Conservation (phyloP, 2,329 filamentous ascomycete species). For the Fusarium siculi region DNA sequence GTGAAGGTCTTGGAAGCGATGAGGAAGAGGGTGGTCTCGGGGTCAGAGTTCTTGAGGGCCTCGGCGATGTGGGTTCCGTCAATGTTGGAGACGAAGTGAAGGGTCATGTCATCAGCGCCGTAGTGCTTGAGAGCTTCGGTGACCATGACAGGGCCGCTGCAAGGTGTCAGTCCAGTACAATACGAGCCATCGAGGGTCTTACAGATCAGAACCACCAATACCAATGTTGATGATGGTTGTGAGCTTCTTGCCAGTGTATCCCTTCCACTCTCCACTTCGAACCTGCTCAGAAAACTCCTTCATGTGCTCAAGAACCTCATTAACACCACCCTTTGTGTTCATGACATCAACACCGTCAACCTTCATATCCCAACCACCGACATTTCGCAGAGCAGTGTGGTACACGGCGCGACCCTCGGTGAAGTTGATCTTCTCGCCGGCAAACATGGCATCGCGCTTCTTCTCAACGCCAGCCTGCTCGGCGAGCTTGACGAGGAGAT, state of each 20-base stretch:
- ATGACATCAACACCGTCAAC: slow-evolving; percentile 95
- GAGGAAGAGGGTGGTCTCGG: slow-evolving; percentile 98
- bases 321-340: slow-evolving; percentile 86
- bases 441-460: slow-evolving; percentile 97
- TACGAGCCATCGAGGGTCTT: neutral
- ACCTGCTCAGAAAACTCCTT: slow-evolving; percentile 98
- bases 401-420: slow-evolving; percentile 97
- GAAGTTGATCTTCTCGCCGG: slow-evolving; percentile 98
- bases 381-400: slow-evolving; percentile 93
- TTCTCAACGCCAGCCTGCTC: slow-evolving; percentile 91
- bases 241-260: slow-evolving; percentile 96
- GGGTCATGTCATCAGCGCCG: slow-evolving; percentile 82
- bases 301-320: slow-evolving; percentile 94
- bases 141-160: slow-evolving; percentile 96
- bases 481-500: slow-evolving; percentile 87
- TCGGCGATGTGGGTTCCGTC: slow-evolving; percentile 98
- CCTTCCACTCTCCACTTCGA: slow-evolving; percentile 95
- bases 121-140: slow-evolving; percentile 97
- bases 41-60: slow-evolving; percentile 86
- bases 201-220: slow-evolving; percentile 97
- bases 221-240: slow-evolving; percentile 97
- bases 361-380: slow-evolving; percentile 81
- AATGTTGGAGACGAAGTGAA: slow-evolving; percentile 99
- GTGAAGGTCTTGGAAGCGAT: slow-evolving; percentile 99
- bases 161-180: slow-evolving; percentile 14